Conservation (phyloP, 108 stramenopile genomes). For the Nitzschia palea region DNA sequence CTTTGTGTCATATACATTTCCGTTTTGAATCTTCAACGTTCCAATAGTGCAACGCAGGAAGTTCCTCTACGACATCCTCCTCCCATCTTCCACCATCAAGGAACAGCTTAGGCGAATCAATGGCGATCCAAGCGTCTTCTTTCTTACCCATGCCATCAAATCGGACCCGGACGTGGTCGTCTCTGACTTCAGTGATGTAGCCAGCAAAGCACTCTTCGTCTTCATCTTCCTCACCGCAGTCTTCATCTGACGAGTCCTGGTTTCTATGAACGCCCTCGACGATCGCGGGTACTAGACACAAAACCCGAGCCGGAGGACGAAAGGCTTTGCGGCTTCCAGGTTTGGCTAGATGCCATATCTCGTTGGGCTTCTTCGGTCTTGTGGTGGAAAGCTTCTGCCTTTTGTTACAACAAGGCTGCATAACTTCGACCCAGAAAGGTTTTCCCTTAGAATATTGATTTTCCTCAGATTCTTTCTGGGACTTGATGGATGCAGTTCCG, state of each 20-base stretch:
- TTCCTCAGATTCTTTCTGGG: slow-evolving; percentile 18
- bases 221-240: slow-evolving; percentile 34
- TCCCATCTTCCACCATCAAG: slow-evolving; percentile 72
- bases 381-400: slow-evolving; percentile 8
- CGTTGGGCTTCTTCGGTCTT: slow-evolving; percentile 4
- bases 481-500: slow-evolving; percentile 6
- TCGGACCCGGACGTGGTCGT: slow-evolving; percentile 73
- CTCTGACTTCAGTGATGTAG: slow-evolving; percentile 48
- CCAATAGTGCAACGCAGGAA: slow-evolving; percentile 46
- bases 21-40: slow-evolving; percentile 45
- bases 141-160: slow-evolving; percentile 60
- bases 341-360: slow-evolving; percentile 54
- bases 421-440: slow-evolving; percentile 52
- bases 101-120: slow-evolving; percentile 61
- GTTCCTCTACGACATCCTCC: slow-evolving; percentile 21
- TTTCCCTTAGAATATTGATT: slow-evolving; percentile 6
- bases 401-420: slow-evolving; percentile 17
- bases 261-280: slow-evolving; percentile 3
- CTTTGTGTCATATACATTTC: slow-evolving; percentile 25
- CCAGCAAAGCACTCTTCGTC: slow-evolving; percentile 76
- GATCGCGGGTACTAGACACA: slow-evolving; percentile 39
- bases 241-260: slow-evolving; percentile 9
- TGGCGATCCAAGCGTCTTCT: slow-evolving; percentile 76
- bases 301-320: slow-evolving; percentile 18
- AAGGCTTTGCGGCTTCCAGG: slow-evolving; percentile 29